A percentile compares a stretch with the other conserved stretches of the same genome.
phyloP scores from a whole-genome alignment of 2,329 filamentous ascomycete genomes.

The Colletotrichum trifolii region DNA sequence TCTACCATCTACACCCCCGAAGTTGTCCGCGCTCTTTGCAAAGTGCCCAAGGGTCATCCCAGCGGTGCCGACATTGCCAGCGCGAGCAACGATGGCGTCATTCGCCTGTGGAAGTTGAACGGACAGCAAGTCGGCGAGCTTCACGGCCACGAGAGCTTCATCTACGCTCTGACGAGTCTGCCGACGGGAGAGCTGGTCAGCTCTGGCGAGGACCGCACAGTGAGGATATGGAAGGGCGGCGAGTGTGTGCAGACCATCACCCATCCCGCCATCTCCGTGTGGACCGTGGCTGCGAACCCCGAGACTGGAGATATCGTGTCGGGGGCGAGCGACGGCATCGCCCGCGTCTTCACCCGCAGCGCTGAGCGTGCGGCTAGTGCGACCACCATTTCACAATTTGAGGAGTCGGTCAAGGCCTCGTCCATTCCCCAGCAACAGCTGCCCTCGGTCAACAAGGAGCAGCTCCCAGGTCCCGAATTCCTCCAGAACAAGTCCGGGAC shows the following conservation, averaged over 20 bases:
- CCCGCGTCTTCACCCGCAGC: conserved; percentile 84
- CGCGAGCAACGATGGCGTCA: conserved; percentile 90
- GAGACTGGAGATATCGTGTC: conserved; percentile 93
- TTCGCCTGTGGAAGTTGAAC: conserved; percentile 86
- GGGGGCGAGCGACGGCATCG: conserved; percentile 87
- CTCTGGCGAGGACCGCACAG: conserved; percentile 92
- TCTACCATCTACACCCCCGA: conserved; percentile 76
- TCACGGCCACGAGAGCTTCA: conserved; percentile 91
- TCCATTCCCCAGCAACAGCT: conserved; percentile 89
- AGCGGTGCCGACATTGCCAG: conserved; percentile 94
- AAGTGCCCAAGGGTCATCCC: conserved; percentile 78
- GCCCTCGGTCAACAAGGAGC: conserved; percentile 88
- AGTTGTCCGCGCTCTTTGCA: conserved; percentile 88
- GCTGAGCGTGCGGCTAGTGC: conserved; percentile 75
- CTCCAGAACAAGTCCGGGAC: conserved; percentile 83
- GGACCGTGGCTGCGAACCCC: conserved; percentile 85
- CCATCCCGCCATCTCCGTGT: conserved; percentile 95
- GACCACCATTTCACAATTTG: conserved; percentile 77
- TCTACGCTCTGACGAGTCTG: conserved; percentile 83
- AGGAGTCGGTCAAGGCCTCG: conserved; percentile 83
- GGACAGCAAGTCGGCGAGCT: conserved; percentile 82
- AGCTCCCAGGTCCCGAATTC: conserved; percentile 89
- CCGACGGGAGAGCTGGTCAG: conserved; percentile 91
- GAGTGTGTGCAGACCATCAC: conserved; percentile 96
- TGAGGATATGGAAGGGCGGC: conserved; percentile 85